Base-by-base conservation (phyloP, 495 filamentous ascomycete species). In the Aspergillus avenaceus region DNA sequence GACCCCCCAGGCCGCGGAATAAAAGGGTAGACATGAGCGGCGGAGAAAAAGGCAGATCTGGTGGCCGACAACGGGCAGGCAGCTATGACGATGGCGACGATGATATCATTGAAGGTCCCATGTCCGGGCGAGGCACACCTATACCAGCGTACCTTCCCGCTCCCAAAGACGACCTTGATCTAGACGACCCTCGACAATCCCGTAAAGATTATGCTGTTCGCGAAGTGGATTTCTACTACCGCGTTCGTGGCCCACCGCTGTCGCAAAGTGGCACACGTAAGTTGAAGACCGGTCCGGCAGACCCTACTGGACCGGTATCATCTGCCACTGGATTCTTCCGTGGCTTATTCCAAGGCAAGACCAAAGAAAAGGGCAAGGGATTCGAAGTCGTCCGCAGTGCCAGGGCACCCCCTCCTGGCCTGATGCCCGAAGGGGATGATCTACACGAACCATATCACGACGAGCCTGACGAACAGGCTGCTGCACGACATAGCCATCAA, bases 221-320 rank as follows among this genome's bases (percentile, higher is more conserved):
- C 28, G 93, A 98, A 67, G 86, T 89, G 4, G 93, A 98, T 62
- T 96, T 92, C 59, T 96, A 96, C 61, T 97, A 97, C 64, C 86
- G 91, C 12, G 85, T 95, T 21, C 83, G 89, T 13, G 93, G 93
- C 0, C 87, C 89, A n/a, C 90, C 92, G 8, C 75, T 97, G 5
- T 91, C 88, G 0, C 85, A 86, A 42, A 82, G 77, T 12, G 88
- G 87, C 3, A 87, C 86, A 25, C 78, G 93, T 28, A 90, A 87
- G 61, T 72, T 96, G 44, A 89, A 91, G 58, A 98, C 93, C 3
- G 95, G 93, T 0, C 93, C 93, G 2, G 91, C 92, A 14, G 95
- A 98, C 69, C 93, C 93, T 5, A 95, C 91, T 27, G 85, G 90
- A 0, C 91, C 92, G 2, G 86, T 93, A 11, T 84, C 88, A 4